These are phyloP conservation scores for Dioszegia hungarica DNA, from an alignment of 768 basidiomycete genomes.

Conservation along the genomic window DNA sequence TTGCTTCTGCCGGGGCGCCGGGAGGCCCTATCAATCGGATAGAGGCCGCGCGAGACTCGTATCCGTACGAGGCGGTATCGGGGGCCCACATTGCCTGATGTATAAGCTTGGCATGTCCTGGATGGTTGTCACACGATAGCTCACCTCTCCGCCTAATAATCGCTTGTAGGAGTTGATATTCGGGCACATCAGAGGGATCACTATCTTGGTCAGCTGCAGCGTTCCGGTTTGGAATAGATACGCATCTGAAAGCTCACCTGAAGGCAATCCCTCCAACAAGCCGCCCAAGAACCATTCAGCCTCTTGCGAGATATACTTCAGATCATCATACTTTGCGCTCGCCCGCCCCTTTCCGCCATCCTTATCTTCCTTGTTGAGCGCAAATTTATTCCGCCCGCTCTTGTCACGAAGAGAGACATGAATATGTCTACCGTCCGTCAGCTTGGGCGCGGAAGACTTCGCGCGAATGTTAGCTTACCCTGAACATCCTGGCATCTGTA, in stretches of 20 bases:
- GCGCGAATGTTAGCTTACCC: constrained; percentile 57
- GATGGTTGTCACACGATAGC: too few relatives aligned
- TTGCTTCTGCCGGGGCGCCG: constrained; percentile 70
- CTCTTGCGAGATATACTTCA: constrained; percentile 72
- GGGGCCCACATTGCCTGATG: constrained; percentile 76
- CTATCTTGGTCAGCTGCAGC: constrained; percentile 33
- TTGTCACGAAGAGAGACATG: constrained; percentile 78
- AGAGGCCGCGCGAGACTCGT: constrained; percentile 88
- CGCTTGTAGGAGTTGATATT: constrained; percentile 98
- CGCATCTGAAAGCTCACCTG: constrained; percentile 56
- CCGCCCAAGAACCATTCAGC: constrained; percentile 95
- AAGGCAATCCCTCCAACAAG: constrained; percentile 77
- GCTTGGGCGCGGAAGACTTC: not conserved
- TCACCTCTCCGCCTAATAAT: constrained; percentile 76
- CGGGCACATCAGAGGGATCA: constrained; percentile 78
- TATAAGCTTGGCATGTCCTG: not conserved
- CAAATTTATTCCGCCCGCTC: constrained; percentile 72
- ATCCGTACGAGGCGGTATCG: constrained; percentile 87
- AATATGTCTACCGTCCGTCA: constrained; percentile 56
- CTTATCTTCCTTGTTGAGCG: constrained; percentile 60
- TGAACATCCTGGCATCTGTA: constrained; percentile 86
- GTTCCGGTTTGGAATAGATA: not conserved
- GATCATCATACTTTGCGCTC: constrained; percentile 72
- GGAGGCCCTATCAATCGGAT: constrained; percentile 91
- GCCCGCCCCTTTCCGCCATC: constrained; percentile 58